Evolutionary conservation across 1,139 yeast genomes (phyloP).

Genomic region (Debaryomyces fabryi): DNA sequence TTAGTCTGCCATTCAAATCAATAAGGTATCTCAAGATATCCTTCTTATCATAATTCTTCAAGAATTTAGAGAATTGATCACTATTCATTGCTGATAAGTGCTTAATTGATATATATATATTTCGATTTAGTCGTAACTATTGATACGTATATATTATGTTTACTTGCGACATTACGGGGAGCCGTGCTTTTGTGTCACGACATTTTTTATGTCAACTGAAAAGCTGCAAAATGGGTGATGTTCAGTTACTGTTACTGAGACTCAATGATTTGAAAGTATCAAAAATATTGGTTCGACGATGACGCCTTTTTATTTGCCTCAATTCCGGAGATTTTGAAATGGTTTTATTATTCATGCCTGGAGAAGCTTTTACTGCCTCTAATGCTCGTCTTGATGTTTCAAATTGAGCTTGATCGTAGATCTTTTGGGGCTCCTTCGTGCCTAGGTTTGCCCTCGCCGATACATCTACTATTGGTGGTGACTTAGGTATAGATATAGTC

Average conservation of each 20-base stretch:
- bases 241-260: background rate
- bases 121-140: background rate
- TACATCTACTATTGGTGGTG: slow-evolving; percentile 15
- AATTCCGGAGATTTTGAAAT: background rate
- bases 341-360: background rate
- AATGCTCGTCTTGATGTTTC: background rate
- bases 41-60: slow-evolving; percentile 19
- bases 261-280: slow-evolving; percentile 5
- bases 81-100: background rate
- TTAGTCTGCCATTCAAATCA: slow-evolving; percentile 24
- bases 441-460: background rate
- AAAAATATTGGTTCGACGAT: slow-evolving; percentile 4
- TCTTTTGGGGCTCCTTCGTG: background rate
- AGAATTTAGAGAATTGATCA: background rate
- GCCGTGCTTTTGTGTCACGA: slow-evolving; percentile 1
- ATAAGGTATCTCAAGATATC: slow-evolving; percentile 29
- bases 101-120: background rate
- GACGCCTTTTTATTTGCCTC: background rate
- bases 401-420: background rate
- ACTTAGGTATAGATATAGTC: slow-evolving; percentile 9
- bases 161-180: slow-evolving; percentile 2
- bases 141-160: slow-evolving; percentile 6
- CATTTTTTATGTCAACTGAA: background rate
- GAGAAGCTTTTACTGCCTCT: slow-evolving; percentile 5
- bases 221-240: background rate